These are phyloP conservation scores for Gastrolobium villosum DNA, from an alignment of 306 rosid species.

Conservation along the genomic window DNA sequence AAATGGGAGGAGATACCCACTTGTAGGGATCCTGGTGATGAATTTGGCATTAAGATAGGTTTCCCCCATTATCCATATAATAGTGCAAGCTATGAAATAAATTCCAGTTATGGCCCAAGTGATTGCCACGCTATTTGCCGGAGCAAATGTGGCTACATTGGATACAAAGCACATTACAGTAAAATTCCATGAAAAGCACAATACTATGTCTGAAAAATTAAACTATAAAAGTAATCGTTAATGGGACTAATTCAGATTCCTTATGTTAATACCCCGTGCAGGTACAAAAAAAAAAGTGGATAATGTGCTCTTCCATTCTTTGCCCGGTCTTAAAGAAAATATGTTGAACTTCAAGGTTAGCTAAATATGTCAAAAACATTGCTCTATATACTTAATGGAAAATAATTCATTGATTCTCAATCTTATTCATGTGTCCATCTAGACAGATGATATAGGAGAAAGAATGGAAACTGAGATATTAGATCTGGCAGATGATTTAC, in stretches of 20 bases:
- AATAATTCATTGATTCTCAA: neutral
- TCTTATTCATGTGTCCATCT: neutral
- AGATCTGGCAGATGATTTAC: neutral
- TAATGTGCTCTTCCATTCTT: neutral
- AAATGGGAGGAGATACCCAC: slow-evolving; percentile 28
- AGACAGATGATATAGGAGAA: too few relatives aligned
- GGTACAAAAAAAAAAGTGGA: slow-evolving; percentile 29
- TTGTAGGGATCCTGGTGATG: slow-evolving; percentile 14
- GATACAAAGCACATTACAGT: too few relatives aligned
- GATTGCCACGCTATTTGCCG: slow-evolving; percentile 47
- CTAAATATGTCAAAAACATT: neutral
- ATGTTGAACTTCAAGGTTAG: neutral
- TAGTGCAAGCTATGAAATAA: neutral
- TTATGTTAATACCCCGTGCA: neutral
- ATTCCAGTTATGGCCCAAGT: slow-evolving; percentile 13
- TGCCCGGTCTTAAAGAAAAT: slow-evolving; percentile 8
- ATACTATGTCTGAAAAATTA: too few relatives aligned
- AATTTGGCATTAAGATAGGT: neutral
- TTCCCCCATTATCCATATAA: neutral
- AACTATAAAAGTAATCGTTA: neutral
- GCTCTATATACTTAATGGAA: too few relatives aligned
- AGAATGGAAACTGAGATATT: too few relatives aligned
- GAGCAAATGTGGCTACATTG: slow-evolving; percentile 44
- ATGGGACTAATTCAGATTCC: neutral
- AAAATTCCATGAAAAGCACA: too few relatives aligned